These are phyloP conservation scores for Acer negundo DNA, from an alignment of 345 rosid species.

Conservation along the genomic window DNA sequence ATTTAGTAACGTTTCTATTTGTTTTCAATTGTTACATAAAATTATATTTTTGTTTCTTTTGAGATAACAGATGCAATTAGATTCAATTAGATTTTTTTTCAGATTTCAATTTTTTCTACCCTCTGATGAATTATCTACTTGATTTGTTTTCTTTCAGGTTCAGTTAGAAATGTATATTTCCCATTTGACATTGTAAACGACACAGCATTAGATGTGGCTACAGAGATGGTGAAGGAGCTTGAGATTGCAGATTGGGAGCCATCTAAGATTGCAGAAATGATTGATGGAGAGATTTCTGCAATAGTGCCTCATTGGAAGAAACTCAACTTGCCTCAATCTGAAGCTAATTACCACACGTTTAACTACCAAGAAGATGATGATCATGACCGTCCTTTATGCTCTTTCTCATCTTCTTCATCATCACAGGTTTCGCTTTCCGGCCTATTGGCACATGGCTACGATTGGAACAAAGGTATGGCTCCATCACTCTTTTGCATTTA, in stretches of 20 bases:
- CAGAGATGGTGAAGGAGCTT: constrained; percentile 81
- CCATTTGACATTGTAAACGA: constrained; percentile 67
- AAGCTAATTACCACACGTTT: constrained; percentile 21
- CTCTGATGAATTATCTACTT: not conserved
- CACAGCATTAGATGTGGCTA: constrained; percentile 70
- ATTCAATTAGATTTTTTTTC: too few species aligned
- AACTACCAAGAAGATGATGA: constrained; percentile 48
- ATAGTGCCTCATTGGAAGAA: constrained; percentile 52
- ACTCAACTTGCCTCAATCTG: constrained; percentile 21
- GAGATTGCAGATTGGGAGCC: constrained; percentile 76
- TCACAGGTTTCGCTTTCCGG: constrained; percentile 57
- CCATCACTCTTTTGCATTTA: too few species aligned
- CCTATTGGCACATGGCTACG: constrained; percentile 31
- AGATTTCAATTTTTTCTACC: too few species aligned
- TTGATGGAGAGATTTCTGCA: constrained; percentile 61
- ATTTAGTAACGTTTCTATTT: too few species aligned
- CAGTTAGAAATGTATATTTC: constrained; percentile 50
- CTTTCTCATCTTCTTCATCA: constrained; percentile 57
- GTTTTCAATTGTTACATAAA: too few species aligned
- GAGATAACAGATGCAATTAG: too few species aligned
- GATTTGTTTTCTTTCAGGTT: constrained; percentile 39
- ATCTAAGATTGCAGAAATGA: constrained; percentile 67
- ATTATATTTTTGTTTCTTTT: too few species aligned
- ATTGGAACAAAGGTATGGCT: constrained; percentile 55
- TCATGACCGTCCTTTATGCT: constrained; percentile 40